phyloP scores from a whole-genome alignment of 208 protist genomes.

The Entamoeba histolytica region DNA sequence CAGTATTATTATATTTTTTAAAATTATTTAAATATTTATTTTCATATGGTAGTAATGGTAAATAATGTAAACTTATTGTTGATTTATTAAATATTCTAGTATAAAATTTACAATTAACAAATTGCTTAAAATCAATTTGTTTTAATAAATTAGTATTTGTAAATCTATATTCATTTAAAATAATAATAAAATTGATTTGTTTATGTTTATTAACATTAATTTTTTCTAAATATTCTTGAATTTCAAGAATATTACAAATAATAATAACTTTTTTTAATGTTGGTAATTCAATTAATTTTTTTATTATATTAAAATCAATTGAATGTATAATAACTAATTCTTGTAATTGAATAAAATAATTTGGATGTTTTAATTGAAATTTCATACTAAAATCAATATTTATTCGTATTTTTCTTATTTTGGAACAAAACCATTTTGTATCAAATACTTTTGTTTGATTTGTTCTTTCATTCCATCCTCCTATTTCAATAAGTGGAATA shows the following conservation, averaged over 20 bases:
- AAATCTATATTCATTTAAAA: too few relatives aligned
- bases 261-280: not conserved
- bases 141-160: too few relatives aligned
- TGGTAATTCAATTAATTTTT: not conserved
- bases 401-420: not conserved
- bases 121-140: too few relatives aligned
- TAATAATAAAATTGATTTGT: not conserved
- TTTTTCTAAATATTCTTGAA: not conserved
- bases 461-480: not conserved
- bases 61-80: too few relatives aligned
- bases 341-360: not conserved
- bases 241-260: not conserved
- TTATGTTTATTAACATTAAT: not conserved
- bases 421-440: not conserved
- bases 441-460: not conserved
- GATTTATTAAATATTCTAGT: too few relatives aligned
- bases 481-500: not conserved
- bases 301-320: too few relatives aligned
- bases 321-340: not conserved
- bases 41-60: too few relatives aligned
- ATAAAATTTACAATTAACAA: too few relatives aligned
- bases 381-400: not conserved
- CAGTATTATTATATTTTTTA: too few relatives aligned
- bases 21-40: accelerated
- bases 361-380: not conserved